phyloP scores from a whole-genome alignment of 1,284 basidiomycete genomes.

The Lignosus rhinocerotis region DNA sequence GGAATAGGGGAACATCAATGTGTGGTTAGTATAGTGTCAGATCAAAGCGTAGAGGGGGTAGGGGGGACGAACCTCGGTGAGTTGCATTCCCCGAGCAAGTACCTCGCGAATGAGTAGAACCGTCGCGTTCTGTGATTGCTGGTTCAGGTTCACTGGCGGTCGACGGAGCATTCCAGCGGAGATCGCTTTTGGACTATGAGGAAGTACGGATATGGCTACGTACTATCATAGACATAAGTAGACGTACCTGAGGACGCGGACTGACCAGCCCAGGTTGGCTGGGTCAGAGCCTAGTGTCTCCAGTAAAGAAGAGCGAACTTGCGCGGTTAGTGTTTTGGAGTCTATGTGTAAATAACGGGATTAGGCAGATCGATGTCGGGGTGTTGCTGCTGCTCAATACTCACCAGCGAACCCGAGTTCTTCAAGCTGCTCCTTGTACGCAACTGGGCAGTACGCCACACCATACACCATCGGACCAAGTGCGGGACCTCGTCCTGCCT shows the following conservation, averaged over 20 bases:
- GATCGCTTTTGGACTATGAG: conserved; percentile 83
- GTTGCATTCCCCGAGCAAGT: conserved; percentile 74
- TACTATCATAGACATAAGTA: neutral
- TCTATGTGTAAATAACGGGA: conserved; percentile 48
- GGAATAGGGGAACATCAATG: neutral
- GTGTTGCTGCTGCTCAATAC: neutral
- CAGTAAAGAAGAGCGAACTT: conserved; percentile 65
- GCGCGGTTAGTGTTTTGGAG: conserved; percentile 87
- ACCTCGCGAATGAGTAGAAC: conserved; percentile 85
- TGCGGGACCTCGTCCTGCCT: conserved; percentile 94
- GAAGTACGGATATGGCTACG: conserved; percentile 16
- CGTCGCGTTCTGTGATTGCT: conserved; percentile 92
- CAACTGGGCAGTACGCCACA: conserved; percentile 86
- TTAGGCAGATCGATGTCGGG: neutral
- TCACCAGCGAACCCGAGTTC: conserved; percentile 87
- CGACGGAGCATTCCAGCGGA: conserved; percentile 88
- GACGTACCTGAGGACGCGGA: conserved; percentile 71
- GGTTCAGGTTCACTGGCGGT: conserved; percentile 87
- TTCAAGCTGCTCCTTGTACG: conserved; percentile 77
- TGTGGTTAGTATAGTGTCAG: neutral
- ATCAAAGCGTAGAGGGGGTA: no score
- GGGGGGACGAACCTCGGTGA: conserved; percentile 69
- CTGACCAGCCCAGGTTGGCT: conserved; percentile 78
- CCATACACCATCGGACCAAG: conserved; percentile 96
- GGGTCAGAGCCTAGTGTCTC: conserved; percentile 66